Percentiles rank a stretch among this genome's conserved stretches.
These are phyloP conservation scores for Cerrena zonata DNA, from an alignment of 1,284 basidiomycete species.

Conservation along the genomic window DNA sequence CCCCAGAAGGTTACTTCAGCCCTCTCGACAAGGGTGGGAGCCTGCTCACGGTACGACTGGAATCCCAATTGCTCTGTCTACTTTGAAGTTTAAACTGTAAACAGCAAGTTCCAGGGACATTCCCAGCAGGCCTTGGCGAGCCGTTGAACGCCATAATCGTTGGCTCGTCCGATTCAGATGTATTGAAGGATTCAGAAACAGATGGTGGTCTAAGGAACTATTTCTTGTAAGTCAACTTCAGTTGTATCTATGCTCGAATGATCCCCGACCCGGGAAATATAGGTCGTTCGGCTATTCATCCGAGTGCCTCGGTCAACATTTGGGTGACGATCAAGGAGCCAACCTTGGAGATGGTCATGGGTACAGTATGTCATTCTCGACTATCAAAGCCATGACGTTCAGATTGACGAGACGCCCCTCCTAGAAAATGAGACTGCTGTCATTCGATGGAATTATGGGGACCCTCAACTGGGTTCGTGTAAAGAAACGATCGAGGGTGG, in stretches of 20 bases:
- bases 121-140: conserved; percentile 76
- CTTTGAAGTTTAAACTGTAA: conserved; percentile 1
- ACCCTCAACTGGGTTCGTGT: conserved; percentile 74
- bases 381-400: too few species aligned
- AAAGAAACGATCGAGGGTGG: conserved; percentile 84
- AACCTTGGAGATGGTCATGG: conserved; percentile 84
- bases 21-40: conserved; percentile 37
- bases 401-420: too few species aligned
- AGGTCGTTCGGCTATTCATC: conserved; percentile 61
- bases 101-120: conserved; percentile 57
- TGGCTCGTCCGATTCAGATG: conserved; percentile 68
- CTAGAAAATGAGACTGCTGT: conserved; percentile 73
- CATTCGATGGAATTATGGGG: conserved; percentile 76
- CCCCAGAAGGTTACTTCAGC: conserved; percentile 40
- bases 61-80: neutral
- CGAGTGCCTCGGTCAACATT: conserved; percentile 81
- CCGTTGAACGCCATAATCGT: conserved; percentile 86
- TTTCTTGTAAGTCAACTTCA: conserved; percentile 44
- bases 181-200: conserved; percentile 58
- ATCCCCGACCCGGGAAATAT: too few species aligned
- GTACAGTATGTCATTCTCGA: conserved; percentile 40
- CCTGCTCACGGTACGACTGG: conserved; percentile 39
- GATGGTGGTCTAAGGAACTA: conserved; percentile 81
- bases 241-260: neutral
- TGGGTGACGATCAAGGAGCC: conserved; percentile 65